Evolutionary conservation across 208 protist species (phyloP).

Genomic region (Trypanosomatidae sp.): DNA sequence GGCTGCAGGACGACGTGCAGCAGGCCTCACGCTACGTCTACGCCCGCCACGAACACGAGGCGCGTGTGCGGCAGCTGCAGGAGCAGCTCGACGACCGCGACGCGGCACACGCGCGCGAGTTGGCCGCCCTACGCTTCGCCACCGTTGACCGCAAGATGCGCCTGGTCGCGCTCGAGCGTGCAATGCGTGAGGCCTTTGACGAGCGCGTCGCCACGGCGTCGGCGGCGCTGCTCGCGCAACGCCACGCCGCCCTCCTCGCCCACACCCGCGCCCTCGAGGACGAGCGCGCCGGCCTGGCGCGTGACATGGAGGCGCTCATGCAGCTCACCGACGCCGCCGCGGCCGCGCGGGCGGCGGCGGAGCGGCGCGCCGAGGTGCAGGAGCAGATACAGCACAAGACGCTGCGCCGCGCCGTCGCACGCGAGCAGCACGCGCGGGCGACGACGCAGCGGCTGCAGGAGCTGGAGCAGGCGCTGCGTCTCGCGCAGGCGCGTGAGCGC

Average conservation of each 20-base stretch:
- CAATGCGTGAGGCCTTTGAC: slow-evolving; percentile 47
- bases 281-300: slow-evolving; percentile 27
- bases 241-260: slow-evolving; percentile 22
- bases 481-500: slow-evolving; percentile 15
- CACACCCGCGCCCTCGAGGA: slow-evolving; percentile 26
- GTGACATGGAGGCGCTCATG: slow-evolving; percentile 60
- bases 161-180: slow-evolving; percentile 56
- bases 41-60: slow-evolving; percentile 38
- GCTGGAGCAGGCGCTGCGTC: slow-evolving; percentile 33
- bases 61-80: slow-evolving; percentile 55
- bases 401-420: slow-evolving; percentile 26
- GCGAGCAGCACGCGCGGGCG: slow-evolving; percentile 22
- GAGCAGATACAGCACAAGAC: slow-evolving; percentile 38
- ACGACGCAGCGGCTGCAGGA: slow-evolving; percentile 32
- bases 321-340: slow-evolving; percentile 31
- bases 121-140: slow-evolving; percentile 56
- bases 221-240: slow-evolving; percentile 18
- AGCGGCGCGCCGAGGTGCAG: slow-evolving; percentile 32
- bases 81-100: slow-evolving; percentile 38
- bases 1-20: slow-evolving; percentile 48
- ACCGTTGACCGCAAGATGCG: slow-evolving; percentile 75
- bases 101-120: slow-evolving; percentile 37
- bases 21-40: slow-evolving; percentile 37
- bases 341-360: slow-evolving; percentile 20
- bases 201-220: slow-evolving; percentile 33